Base-by-base conservation (phyloP, 1,284 basidiomycete species). In the Trametes versicolor region DNA sequence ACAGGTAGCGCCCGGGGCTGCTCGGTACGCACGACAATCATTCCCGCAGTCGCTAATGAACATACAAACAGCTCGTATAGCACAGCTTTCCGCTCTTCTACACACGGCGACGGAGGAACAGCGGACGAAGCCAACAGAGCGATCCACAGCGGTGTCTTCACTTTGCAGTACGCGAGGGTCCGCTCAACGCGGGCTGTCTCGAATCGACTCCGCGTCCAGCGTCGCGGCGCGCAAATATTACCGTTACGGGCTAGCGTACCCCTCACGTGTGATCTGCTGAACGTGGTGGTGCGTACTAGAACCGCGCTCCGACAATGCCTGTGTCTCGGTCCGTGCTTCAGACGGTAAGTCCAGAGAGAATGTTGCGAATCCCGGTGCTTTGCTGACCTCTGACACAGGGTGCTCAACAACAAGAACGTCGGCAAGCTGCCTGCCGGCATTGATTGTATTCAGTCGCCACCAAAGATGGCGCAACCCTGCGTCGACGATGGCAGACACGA, bases 41-140 rank as follows among this genome's bases (percentile, higher is more conserved):
- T 55, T 19, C 25, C 15, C 37, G 37, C 17, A 8, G 25, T 15
- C 37, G 36, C 15, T 12, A 41, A 9, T 29, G 25, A 41, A 43
- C 23, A 5, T 25, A 34, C 27, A 21, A 37, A 21, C 32, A 21
- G 21, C 34, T 37, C 5, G 12, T 4, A 12, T 34, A 13, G 53
- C 53, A 54, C 53, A 41, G 53, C 53, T 54, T 54, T 21, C 53
- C 53, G 53, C 53, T 1, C 17, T 19, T 29, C 3, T 27, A 2
- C 27, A 8, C 39, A 29, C 53, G n/a, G 53, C 53, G 53, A 43
- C 23, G 53, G 53, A 6, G 53, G 13, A 54, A 53, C 25, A 39
- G 51, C 23, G 34, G 36, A 2, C 36, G 34, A 13, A 13, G 27
- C 12, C 19, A 6, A 17, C 4, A 15, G 27, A n/a, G 4, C 21